Evolutionary conservation across 1,284 basidiomycete species (phyloP), one percentile per base, ranked within the genome.

Genomic region (Rhodotorula glutinis): DNA sequence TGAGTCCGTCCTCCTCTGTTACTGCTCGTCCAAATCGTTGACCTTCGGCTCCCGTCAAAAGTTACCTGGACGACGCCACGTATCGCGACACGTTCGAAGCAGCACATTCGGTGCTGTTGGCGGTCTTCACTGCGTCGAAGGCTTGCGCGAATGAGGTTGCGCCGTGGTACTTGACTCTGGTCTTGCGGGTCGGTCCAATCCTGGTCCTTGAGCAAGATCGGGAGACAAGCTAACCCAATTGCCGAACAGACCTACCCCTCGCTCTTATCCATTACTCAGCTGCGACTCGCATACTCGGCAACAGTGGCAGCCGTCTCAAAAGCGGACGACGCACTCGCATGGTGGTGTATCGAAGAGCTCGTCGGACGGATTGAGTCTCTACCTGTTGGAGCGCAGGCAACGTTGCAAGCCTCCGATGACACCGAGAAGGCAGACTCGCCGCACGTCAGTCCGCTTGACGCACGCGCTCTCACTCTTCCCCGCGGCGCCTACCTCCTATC

Each of bases 61-160:
- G 74, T 2, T 75, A 74, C 33, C 62, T 75, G 33, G 66, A 65
- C 29, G 49, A 62, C 13, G 53, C 67, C 2, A 53, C 16, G n/a
- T 71, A 73, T 55, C 55, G 61, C n/a, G 74, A 76, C 41, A 53
- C 74, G 14, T 76, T 76, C 65, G 75, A 76, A 44, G 67, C 73
- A 4, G 75, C 75, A 0, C 75, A 76, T 46, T 75, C 75, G 2
- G 73, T 72, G 38, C 25, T 76, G 25, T 66, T 76, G 30, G 73
- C 75, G 7, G 46, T 74, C 52, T 72, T 73, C 44, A 60, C 66
- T 2, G n/a, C 51, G 8, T 57, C 54, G 19, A 74, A 70, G 54
- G 30, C 33, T 2, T 64, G 65, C 43, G 56, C 62, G 3, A 33
- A 53, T 21, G 69, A 65, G 0, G 29, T 75, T 9, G 58, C 66